Conservation (phyloP, 768 basidiomycete genomes). For the Galerina sulciceps region DNA sequence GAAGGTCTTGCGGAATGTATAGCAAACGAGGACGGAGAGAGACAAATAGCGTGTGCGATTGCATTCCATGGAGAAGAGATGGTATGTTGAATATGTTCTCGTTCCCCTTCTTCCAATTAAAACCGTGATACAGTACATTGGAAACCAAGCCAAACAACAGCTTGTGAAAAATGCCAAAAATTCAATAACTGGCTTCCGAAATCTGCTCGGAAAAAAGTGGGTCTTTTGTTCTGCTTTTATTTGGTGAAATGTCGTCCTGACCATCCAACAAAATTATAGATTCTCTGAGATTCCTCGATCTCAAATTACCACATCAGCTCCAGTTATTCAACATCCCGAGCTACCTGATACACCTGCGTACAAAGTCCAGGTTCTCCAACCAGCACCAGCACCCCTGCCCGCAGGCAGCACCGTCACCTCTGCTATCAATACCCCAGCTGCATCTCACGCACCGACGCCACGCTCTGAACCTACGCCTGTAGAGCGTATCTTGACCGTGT, state of each 20-base stretch:
- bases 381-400: conserved; percentile 73
- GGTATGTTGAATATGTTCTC: conserved; percentile 48
- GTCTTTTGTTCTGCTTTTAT: conserved; percentile 23
- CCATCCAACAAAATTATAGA: conserved; percentile 38
- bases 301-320: conserved; percentile 59
- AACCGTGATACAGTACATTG: conserved; percentile 73
- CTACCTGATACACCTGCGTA: conserved; percentile 78
- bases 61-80: conserved; percentile 91
- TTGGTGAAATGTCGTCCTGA: not conserved
- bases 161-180: conserved; percentile 94
- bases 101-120: not conserved
- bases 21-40: conserved; percentile 97
- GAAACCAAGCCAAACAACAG: conserved; percentile 92
- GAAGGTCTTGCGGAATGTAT: conserved; percentile 94
- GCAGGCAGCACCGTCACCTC: conserved; percentile 44
- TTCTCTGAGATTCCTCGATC: conserved; percentile 76
- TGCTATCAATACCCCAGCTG: conserved; percentile 60
- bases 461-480: conserved; percentile 70
- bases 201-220: conserved; percentile 90
- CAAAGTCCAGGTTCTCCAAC: conserved; percentile 79
- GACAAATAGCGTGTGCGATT: conserved; percentile 95
- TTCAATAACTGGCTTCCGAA: conserved; percentile 94
- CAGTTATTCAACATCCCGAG: conserved; percentile 78
- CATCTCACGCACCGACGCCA: conserved; percentile 72
- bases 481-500: conserved; percentile 76